phyloP scores from a whole-genome alignment of 1,284 basidiomycete genomes.

The Kalmanozyma brasiliensis region DNA sequence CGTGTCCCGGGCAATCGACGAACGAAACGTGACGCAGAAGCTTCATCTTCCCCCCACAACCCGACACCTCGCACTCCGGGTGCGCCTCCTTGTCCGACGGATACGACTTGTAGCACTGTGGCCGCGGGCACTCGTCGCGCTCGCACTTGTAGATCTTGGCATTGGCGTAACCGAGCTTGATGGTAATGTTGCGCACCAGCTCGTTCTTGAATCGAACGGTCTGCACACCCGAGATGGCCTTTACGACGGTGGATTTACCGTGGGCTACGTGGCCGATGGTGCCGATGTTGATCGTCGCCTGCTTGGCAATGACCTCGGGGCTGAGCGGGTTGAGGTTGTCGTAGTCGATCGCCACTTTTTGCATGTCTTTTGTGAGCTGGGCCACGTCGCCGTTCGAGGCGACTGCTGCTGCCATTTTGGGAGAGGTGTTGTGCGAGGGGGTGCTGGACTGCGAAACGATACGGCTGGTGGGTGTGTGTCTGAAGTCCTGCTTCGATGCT shows the following conservation, averaged over 20 bases:
- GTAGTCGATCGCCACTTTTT: conserved; percentile 42
- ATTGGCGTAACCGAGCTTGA: conserved; percentile 97
- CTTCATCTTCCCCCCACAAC: conserved; percentile 89
- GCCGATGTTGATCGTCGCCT: conserved; percentile 74
- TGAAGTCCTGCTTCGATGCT: no score
- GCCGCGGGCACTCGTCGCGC: conserved; percentile 89
- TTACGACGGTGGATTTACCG: conserved; percentile 98
- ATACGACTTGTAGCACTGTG: conserved; percentile 93
- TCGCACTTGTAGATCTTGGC: conserved; percentile 99
- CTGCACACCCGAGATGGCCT: conserved; percentile 98
- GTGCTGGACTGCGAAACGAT: no score
- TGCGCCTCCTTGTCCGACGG: conserved; percentile 91
- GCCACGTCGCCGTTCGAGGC: conserved; percentile 41
- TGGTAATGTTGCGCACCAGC: conserved; percentile 86
- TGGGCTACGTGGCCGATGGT: conserved; percentile 73
- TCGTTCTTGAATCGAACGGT: conserved; percentile 99
- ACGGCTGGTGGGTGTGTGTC: no score
- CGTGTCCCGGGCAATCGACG: conserved; percentile 76
- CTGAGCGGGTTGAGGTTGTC: conserved; percentile 83
- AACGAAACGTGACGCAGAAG: conserved; percentile 85
- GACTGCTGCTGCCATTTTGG: conserved; percentile 50
- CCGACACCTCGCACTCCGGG: conserved; percentile 90
- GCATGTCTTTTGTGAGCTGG: conserved; percentile 43
- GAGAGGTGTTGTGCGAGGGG: conserved; percentile 6
- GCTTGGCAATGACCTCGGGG: conserved; percentile 96